Conservation (phyloP, 1,284 basidiomycete species). For the Boletellus deceptivus region DNA sequence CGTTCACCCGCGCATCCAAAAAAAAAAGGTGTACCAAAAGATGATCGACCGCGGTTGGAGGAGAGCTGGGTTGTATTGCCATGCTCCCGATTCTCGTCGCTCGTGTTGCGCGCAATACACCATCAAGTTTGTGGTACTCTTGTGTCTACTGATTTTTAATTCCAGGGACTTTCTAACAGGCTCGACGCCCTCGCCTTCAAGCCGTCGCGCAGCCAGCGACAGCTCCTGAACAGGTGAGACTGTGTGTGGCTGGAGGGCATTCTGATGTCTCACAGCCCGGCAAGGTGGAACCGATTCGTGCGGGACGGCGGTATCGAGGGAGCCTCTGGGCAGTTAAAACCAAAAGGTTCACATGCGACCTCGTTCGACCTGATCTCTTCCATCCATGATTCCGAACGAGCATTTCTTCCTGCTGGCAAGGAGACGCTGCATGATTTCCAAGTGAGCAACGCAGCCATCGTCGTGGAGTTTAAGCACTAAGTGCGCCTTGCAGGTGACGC, state of each 20-base stretch:
- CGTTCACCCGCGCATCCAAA: not conserved
- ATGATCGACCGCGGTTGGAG: slow-evolving; percentile 93
- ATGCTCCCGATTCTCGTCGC: slow-evolving; percentile 76
- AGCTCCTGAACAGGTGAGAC: slow-evolving; percentile 64
- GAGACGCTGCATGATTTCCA: slow-evolving; percentile 47
- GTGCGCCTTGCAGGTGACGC: slow-evolving; percentile 49
- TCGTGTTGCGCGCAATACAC: slow-evolving; percentile 95
- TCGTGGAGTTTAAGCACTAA: not conserved
- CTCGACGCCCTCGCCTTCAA: slow-evolving; percentile 75
- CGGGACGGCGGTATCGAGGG: slow-evolving; percentile 40
- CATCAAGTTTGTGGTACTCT: slow-evolving; percentile 53
- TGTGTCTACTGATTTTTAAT: slow-evolving; percentile 4
- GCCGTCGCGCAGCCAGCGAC: slow-evolving; percentile 76
- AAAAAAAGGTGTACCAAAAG: slow-evolving; percentile 60
- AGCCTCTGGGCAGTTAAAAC: slow-evolving; percentile 21
- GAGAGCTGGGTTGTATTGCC: slow-evolving; percentile 78
- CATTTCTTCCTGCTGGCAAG: slow-evolving; percentile 28
- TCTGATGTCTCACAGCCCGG: slow-evolving; percentile 33
- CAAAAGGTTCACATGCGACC: slow-evolving; percentile 13
- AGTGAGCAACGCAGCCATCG: slow-evolving; percentile 36
- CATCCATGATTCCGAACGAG: slow-evolving; percentile 41
- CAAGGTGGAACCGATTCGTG: slow-evolving; percentile 77
- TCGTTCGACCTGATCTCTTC: slow-evolving; percentile 42
- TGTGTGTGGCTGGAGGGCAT: not conserved
- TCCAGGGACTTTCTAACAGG: slow-evolving; percentile 38